Evolutionary conservation across 1,284 basidiomycete species (phyloP).

Genomic region (Fomitopsis schrenkii): DNA sequence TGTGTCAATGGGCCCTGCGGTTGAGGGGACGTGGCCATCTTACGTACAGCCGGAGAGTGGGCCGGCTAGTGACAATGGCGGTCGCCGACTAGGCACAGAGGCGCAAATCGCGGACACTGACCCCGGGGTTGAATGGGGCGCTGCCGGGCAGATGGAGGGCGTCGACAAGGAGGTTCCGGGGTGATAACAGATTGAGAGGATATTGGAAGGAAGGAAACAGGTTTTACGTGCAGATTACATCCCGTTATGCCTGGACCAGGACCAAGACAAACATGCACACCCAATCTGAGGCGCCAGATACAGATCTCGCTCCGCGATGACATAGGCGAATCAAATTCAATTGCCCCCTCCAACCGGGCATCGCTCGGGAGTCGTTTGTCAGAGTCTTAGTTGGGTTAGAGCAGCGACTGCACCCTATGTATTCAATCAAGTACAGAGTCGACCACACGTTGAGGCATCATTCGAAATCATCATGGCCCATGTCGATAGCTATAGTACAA

Average conservation of each 20-base stretch:
- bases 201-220: background rate
- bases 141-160: background rate
- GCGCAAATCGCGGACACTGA: background rate
- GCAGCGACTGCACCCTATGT: too few species aligned
- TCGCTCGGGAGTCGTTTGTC: background rate
- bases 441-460: background rate
- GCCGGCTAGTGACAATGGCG: background rate
- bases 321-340: background rate
- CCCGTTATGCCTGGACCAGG: background rate
- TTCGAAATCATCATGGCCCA: background rate
- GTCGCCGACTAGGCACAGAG: background rate
- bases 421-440: background rate
- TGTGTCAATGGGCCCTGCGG: background rate
- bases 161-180: background rate
- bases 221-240: slow-evolving; percentile 7
- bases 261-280: slow-evolving; percentile 2
- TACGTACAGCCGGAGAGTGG: background rate
- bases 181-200: background rate
- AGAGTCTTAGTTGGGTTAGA: too few species aligned
- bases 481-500: background rate
- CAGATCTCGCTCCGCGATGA: slow-evolving; percentile 1
- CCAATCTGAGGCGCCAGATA: slow-evolving; percentile 2
- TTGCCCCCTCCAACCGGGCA: background rate
- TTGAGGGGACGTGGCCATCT: background rate
- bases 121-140: background rate